Evolutionary conservation across 768 basidiomycete species (phyloP).

Genomic region (Agaricus blazei): DNA sequence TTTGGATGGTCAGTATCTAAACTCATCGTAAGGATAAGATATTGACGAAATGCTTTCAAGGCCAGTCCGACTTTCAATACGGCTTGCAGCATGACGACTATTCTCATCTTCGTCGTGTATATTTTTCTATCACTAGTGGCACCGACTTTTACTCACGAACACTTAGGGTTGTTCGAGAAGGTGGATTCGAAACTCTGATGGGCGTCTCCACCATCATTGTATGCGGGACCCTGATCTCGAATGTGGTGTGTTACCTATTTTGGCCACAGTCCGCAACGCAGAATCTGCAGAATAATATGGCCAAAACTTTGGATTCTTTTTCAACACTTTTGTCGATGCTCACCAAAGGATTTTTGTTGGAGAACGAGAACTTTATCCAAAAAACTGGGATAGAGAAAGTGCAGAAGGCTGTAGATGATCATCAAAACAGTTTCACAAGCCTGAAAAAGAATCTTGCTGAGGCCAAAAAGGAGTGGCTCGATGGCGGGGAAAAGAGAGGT

Average conservation of each 20-base stretch:
- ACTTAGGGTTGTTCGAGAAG: conserved; percentile 79
- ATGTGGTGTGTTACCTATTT: conserved; percentile 75
- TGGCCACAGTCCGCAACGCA: conserved; percentile 85
- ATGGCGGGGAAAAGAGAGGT: conserved; percentile 14
- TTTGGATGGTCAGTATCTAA: conserved; percentile 59
- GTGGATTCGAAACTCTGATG: conserved; percentile 68
- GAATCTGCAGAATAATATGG: conserved; percentile 81
- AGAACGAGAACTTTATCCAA: conserved; percentile 48
- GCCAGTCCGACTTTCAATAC: conserved; percentile 84
- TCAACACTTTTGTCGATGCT: conserved; percentile 79
- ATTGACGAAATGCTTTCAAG: conserved; percentile 17
- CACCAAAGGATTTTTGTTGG: conserved; percentile 81
- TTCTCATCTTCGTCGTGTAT: conserved; percentile 81
- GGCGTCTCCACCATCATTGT: conserved; percentile 74
- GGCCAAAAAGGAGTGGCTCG: conserved; percentile 81
- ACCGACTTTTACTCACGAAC: neutral
- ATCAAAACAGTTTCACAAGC: conserved; percentile 85
- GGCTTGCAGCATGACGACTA: conserved; percentile 83
- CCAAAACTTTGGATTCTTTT: conserved; percentile 82
- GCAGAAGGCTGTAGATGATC: conserved; percentile 75
- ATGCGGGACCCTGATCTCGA: conserved; percentile 73
- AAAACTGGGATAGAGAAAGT: conserved; percentile 58
- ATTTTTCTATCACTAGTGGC: neutral
- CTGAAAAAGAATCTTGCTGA: conserved; percentile 84
- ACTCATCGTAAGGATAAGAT: neutral